Evolutionary conservation across 345 rosid species (phyloP), one percentile per base, ranked within the genome.

Genomic region (Populus davidiana): DNA sequence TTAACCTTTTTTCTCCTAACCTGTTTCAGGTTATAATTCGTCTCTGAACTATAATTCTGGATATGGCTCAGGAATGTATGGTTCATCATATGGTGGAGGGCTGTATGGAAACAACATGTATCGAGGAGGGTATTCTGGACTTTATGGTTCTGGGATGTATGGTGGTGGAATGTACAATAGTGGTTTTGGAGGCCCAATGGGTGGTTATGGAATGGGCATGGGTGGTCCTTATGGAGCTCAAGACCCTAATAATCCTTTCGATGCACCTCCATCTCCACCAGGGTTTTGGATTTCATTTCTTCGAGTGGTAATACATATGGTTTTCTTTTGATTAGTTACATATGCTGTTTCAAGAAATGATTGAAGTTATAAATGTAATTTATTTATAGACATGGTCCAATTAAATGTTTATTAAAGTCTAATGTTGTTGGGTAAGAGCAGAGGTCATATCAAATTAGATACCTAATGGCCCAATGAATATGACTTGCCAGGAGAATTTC

Each of bases 201-300:
- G 79, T 52, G 73, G 73, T 68, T 76, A 36, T 76, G 73, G 73
- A 20, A 76, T 76, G 73, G 79, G 72, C 64, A 76, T 67, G 64
- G 73, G 56, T 7, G 71, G 71, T 75, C 67, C 79, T 38, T 68
- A 76, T 59, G 74, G 79, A 25, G 56, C 3, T 68, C 79, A 76
- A 38, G 79, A 76, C 62, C 74, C 79, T 4, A 76, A 69, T 56
- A 52, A 76, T 43, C 79, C 79, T 20, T 23, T 67, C 20, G 67
- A 73, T 36, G 72, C 33, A 49, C 79, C 79, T n/a, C 33, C 79
- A n/a, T 54, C 79, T n/a, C 79, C 79, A 17, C 79, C 79, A 4
- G 79, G 79, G 8, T 76, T 76, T 38, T 76, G 79, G 79, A 76
- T 76, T 33, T 76, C 79, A 50, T 17, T 76, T 29, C 79, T 76